Evolutionary conservation across 2,329 filamentous ascomycete genomes (phyloP).

Genomic region (Ophiocordyceps polyrhachis-furcata): DNA sequence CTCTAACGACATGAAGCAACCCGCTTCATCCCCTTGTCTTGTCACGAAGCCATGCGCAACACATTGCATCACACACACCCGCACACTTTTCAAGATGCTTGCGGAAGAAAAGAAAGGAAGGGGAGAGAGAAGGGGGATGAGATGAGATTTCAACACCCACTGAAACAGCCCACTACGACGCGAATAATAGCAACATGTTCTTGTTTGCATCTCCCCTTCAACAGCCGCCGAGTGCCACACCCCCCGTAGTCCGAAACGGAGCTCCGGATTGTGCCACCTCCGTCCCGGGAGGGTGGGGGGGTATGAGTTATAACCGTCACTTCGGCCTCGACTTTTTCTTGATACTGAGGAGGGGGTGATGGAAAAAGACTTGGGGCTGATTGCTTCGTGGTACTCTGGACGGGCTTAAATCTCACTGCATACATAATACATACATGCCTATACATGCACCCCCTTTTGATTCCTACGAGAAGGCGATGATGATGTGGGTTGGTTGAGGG

Average conservation of each 20-base stretch:
- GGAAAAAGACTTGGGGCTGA: not conserved
- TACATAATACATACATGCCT: not conserved
- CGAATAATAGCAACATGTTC: no score
- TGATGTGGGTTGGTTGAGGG: not conserved
- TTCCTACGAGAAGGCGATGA: not conserved
- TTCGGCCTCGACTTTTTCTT: no score
- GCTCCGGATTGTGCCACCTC: not conserved
- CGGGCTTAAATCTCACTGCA: conserved; percentile 1
- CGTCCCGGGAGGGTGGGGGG: not conserved
- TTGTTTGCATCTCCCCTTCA: not conserved
- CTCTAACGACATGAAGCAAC: not conserved
- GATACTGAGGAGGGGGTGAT: no score
- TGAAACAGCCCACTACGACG: no score
- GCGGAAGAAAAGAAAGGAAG: not conserved
- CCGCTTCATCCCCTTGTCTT: not conserved
- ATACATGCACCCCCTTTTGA: not conserved
- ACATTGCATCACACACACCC: not conserved
- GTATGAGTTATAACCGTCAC: no score
- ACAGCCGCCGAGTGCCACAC: no score
- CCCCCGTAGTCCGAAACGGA: not conserved
- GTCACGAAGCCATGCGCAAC: not conserved
- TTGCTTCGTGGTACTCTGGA: not conserved
- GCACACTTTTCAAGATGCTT: not conserved
- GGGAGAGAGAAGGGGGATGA: no score
- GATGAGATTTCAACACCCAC: no score